A percentile compares a stretch with the other conserved stretches of the same genome.
Evolutionary conservation across 768 basidiomycete genomes (phyloP).

Genomic region (Lactarius sanguifluus): DNA sequence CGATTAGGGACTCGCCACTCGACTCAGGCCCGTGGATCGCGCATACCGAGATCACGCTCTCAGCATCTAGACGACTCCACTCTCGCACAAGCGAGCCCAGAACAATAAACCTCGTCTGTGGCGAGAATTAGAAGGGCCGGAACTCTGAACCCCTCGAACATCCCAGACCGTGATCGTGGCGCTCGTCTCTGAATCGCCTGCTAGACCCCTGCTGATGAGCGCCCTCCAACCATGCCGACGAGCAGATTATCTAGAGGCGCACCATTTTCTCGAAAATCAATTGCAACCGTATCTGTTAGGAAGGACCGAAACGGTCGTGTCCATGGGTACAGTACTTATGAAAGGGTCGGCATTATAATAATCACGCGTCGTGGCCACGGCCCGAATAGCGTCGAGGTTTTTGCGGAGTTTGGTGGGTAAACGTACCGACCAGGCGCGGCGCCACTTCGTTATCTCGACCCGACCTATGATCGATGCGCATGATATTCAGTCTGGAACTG

Average conservation of each 20-base stretch:
- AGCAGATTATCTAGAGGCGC: too few relatives aligned
- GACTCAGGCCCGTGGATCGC: background rate
- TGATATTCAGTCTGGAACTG: background rate
- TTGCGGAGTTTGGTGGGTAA: too few relatives aligned
- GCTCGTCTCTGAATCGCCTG: background rate
- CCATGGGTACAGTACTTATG: too few relatives aligned
- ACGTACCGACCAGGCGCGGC: too few relatives aligned
- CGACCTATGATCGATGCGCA: background rate
- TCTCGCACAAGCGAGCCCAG: background rate
- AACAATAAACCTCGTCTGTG: slow-evolving; percentile 1
- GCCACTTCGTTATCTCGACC: background rate
- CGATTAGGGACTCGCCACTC: background rate
- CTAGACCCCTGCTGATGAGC: background rate
- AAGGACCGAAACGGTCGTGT: background rate
- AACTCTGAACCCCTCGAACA: background rate
- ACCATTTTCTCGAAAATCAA: too few relatives aligned
- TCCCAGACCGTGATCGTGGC: background rate
- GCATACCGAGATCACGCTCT: too few relatives aligned
- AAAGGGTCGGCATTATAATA: too few relatives aligned
- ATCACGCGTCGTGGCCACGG: too few relatives aligned
- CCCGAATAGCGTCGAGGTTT: background rate
- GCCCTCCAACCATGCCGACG: too few relatives aligned
- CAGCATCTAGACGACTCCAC: background rate
- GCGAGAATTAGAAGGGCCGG: background rate
- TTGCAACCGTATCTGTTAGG: too few relatives aligned